phyloP scores from a whole-genome alignment of 768 basidiomycete species.

The Trametes gibbosa region DNA sequence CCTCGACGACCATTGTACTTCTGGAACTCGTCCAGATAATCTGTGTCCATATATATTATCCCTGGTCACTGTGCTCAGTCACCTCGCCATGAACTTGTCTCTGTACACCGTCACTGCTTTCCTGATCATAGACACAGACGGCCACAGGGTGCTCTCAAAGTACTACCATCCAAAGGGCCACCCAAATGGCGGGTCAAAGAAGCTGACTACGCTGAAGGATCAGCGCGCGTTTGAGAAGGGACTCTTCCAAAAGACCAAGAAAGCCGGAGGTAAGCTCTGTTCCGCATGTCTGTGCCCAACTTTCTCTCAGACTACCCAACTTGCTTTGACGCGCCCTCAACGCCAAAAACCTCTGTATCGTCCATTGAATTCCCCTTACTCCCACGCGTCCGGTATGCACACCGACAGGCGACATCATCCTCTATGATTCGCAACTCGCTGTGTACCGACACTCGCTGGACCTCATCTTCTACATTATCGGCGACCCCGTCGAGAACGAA shows the following conservation, averaged over 20 bases:
- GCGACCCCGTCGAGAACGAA: constrained; percentile 87
- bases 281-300: neutral
- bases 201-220: constrained; percentile 76
- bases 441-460: constrained; percentile 95
- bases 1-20: too few species aligned
- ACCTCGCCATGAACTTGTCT: constrained; percentile 63
- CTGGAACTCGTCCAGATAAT: too few species aligned
- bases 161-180: constrained; percentile 81
- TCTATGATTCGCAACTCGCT: constrained; percentile 86
- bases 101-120: constrained; percentile 87
- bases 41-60: too few species aligned
- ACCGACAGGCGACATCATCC: constrained; percentile 82
- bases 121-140: constrained; percentile 92
- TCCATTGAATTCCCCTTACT: neutral
- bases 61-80: too few species aligned
- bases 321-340: too few species aligned
- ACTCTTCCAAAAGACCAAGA: constrained; percentile 93
- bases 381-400: neutral
- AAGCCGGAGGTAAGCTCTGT: constrained; percentile 70
- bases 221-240: constrained; percentile 96
- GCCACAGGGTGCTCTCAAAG: constrained; percentile 91
- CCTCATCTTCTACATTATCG: constrained; percentile 92
- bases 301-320: too few species aligned
- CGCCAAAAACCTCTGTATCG: neutral
- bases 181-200: constrained; percentile 57